Base-by-base conservation (phyloP, 1,284 basidiomycete genomes). In the Leucocoprinus gongylophorus region DNA sequence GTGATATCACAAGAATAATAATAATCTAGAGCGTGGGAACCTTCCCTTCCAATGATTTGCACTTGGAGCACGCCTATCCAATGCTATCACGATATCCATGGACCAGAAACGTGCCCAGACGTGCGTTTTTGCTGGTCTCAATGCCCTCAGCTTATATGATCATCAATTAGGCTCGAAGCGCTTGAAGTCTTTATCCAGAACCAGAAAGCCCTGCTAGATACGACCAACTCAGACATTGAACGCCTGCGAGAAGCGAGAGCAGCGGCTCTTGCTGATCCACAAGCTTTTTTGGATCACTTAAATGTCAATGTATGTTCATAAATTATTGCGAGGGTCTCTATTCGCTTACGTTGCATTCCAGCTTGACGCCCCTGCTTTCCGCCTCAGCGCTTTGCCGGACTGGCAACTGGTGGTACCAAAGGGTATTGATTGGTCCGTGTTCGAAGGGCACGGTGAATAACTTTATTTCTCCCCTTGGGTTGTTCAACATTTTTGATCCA, bases 151-250 rank as follows among this genome's bases (percentile, higher is more conserved):
- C 30, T 17, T 9, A 35, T 39, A 28, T 48, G 12, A 53, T 32
- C 17, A 4, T 37, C 17, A 13, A 30, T 37, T 57, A 86, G 84
- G 62, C 68, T 85, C 59, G 72, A 82, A 68, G 81, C 81, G 71
- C 79, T 88, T 57, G 74, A 80, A 60, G 68, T 68, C 46, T 88
- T 81, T 67, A 76, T 88, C 57, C 70, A 78, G 54, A 70, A 73
- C 38, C 85, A 88, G 64, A 76, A 67, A 63, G 61, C 68, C 26
- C 58, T 85, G 46, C 74, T 88, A 39, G 71, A 73, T 43, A 73
- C 74, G 28, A 82, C 82, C 30, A 74, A 78, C 56, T 65, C 72
- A 58, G 83, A 87, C 67, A 78, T 87, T 62, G 74, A 73, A 45
- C 67, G 72, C 20, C 68, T 87, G 20, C 71, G 71, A 46, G 61